Conservation (phyloP, 352 stramenopile genomes). For the Pythium periplocum region DNA sequence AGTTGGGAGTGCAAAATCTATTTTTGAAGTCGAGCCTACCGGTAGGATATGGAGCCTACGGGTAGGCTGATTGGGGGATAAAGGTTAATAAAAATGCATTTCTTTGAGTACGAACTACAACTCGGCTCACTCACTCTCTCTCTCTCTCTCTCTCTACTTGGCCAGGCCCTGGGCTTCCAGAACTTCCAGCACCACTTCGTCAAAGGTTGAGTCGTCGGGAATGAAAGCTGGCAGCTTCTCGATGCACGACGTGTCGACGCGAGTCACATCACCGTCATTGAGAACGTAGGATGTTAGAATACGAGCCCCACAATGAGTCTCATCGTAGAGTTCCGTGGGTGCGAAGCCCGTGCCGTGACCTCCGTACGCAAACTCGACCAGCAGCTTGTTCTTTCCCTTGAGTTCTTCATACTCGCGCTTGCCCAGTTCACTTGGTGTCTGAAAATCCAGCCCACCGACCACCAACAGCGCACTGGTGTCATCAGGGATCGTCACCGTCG, state of each 20-base stretch:
- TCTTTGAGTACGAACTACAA: no score
- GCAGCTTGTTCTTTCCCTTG: conserved; percentile 2
- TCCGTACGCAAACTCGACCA: conserved; percentile 11
- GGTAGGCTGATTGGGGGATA: no score
- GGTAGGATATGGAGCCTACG: no score
- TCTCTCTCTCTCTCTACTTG: no score
- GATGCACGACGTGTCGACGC: neutral
- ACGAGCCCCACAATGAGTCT: neutral
- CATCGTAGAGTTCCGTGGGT: neutral
- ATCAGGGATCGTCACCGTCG: conserved; percentile 7
- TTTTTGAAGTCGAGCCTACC: no score
- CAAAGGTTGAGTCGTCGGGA: no score
- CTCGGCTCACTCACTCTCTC: no score
- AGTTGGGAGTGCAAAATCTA: no score
- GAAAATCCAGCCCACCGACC: conserved; percentile 7
- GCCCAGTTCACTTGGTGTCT: conserved; percentile 8
- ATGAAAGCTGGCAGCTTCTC: neutral
- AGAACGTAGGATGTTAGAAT: neutral
- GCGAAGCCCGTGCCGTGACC: neutral
- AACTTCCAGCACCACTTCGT: no score
- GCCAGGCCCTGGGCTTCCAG: no score
- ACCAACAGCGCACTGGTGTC: conserved; percentile 6
- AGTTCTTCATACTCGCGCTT: conserved; percentile 5
- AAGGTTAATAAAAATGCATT: no score
- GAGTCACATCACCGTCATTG: neutral